Percentiles rank a stretch among this genome's conserved stretches.
These are phyloP conservation scores for Ceratobasidium sp. DNA, from an alignment of 1,284 basidiomycete species.

Conservation along the genomic window DNA sequence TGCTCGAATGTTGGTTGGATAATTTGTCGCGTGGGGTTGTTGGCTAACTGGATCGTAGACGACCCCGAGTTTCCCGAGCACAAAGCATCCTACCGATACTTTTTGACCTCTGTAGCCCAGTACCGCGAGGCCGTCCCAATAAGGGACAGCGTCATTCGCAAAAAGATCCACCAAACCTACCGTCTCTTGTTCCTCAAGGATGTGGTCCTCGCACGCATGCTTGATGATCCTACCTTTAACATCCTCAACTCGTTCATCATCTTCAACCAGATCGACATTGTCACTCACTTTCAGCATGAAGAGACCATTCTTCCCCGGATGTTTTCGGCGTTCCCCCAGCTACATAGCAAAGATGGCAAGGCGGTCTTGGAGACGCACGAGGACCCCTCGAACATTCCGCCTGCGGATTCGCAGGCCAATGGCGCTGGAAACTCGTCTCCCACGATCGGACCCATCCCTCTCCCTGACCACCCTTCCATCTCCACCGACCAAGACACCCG, in stretches of 20 bases:
- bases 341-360: constrained; percentile 39
- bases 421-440: constrained; percentile 20
- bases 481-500: constrained; percentile 23
- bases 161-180: constrained; percentile 94
- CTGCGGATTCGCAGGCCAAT: constrained; percentile 28
- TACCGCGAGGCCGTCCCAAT: constrained; percentile 90
- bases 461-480: constrained; percentile 20
- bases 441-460: constrained; percentile 1
- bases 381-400: constrained; percentile 24
- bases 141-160: constrained; percentile 74
- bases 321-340: constrained; percentile 76
- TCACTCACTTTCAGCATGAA: constrained; percentile 85
- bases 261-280: constrained; percentile 99
- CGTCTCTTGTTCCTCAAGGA: constrained; percentile 97
- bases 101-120: constrained; percentile 78
- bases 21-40: constrained; percentile 32
- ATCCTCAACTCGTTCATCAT: constrained; percentile 97
- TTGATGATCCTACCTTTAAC: constrained; percentile 97
- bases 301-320: constrained; percentile 77
- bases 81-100: constrained; percentile 96
- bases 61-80: constrained; percentile 95
- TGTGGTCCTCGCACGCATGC: constrained; percentile 90
- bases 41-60: constrained; percentile 59
- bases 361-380: constrained; percentile 38
- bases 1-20: constrained; percentile 88